Evolutionary conservation across 352 stramenopile species (phyloP).

Genomic region (Globisporangium spiculum): DNA sequence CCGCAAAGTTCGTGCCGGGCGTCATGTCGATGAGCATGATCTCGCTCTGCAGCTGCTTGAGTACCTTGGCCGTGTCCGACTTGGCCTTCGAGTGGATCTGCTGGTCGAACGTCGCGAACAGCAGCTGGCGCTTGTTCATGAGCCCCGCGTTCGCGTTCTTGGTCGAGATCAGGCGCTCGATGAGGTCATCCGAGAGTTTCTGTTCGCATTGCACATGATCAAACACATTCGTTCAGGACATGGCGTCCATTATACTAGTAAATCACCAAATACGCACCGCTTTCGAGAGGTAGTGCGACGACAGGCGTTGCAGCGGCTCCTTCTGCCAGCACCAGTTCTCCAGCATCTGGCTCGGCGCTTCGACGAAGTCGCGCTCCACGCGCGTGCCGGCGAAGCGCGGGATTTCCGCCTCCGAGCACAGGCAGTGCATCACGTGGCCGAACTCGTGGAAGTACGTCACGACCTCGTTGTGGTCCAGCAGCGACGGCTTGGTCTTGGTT

Average conservation of each 20-base stretch:
- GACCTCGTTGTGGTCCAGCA: conserved; percentile 82
- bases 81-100: conserved; percentile 80
- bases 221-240: conserved; percentile 4
- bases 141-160: conserved; percentile 86
- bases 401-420: conserved; percentile 84
- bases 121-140: conserved; percentile 79
- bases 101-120: conserved; percentile 85
- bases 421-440: conserved; percentile 88
- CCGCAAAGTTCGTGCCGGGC: conserved; percentile 78
- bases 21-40: conserved; percentile 90
- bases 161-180: conserved; percentile 78
- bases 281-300: conserved; percentile 80
- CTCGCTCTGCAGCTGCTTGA: conserved; percentile 80
- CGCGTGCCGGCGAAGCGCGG: conserved; percentile 72
- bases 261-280: conserved; percentile 25
- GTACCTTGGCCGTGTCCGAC: conserved; percentile 75
- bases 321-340: conserved; percentile 92
- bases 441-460: conserved; percentile 91
- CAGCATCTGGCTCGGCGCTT: conserved; percentile 90
- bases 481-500: conserved; percentile 73
- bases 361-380: conserved; percentile 87
- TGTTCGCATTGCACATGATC: conserved; percentile 17
- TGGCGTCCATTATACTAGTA: neutral
- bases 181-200: conserved; percentile 79
- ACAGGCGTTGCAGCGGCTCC: conserved; percentile 76